These are phyloP conservation scores for Phytophthora idaei DNA, from an alignment of 352 stramenopile genomes.

Conservation along the genomic window DNA sequence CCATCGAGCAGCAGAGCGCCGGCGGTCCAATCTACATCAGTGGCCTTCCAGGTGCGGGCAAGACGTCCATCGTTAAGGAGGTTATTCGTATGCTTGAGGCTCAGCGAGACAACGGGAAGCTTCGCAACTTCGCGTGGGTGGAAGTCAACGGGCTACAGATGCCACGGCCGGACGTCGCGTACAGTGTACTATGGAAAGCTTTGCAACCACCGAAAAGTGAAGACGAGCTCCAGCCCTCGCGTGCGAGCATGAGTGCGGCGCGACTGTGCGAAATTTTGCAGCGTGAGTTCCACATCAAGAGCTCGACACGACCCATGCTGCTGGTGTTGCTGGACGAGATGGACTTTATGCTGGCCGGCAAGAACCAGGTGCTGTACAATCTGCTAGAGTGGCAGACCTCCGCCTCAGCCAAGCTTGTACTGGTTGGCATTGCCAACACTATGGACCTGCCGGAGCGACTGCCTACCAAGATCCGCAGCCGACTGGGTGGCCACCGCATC, in stretches of 20 bases:
- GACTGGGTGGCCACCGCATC: slow-evolving; percentile 67
- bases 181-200: slow-evolving; percentile 67
- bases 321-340: slow-evolving; percentile 78
- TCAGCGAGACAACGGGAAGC: slow-evolving; percentile 33
- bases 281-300: slow-evolving; percentile 51
- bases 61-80: slow-evolving; percentile 78
- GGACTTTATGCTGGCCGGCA: slow-evolving; percentile 77
- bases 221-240: slow-evolving; percentile 4
- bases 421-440: slow-evolving; percentile 81
- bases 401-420: slow-evolving; percentile 61
- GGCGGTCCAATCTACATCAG: slow-evolving; percentile 75
- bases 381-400: slow-evolving; percentile 75
- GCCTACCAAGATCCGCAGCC: slow-evolving; percentile 71
- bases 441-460: slow-evolving; percentile 82
- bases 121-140: slow-evolving; percentile 62
- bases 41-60: slow-evolving; percentile 66
- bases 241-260: slow-evolving; percentile 33
- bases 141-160: slow-evolving; percentile 78
- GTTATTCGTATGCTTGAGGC: slow-evolving; percentile 56
- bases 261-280: slow-evolving; percentile 53
- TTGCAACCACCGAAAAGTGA: slow-evolving; percentile 35
- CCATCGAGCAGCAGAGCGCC: slow-evolving; percentile 57
- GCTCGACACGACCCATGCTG: slow-evolving; percentile 50
- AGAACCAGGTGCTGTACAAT: slow-evolving; percentile 84
- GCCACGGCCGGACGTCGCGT: slow-evolving; percentile 68